Evolutionary conservation across 257 asterid genomes (phyloP).

Genomic region (Nicotiana undulata): DNA sequence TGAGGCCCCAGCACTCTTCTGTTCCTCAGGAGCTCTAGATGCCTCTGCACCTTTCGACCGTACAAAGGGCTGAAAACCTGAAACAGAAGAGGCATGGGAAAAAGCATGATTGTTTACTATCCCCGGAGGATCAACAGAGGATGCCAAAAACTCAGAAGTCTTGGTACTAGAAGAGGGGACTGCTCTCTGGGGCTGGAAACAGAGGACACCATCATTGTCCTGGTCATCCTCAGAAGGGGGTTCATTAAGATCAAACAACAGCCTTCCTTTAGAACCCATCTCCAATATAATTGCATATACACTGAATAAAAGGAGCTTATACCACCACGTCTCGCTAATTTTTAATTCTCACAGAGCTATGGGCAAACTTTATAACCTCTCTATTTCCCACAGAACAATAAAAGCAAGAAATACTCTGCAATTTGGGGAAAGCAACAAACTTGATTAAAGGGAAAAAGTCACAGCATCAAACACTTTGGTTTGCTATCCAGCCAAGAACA

Average conservation of each 20-base stretch:
- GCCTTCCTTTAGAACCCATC: slow-evolving; percentile 96
- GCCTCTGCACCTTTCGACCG: slow-evolving; percentile 46
- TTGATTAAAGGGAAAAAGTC: slow-evolving; percentile 3
- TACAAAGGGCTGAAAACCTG: slow-evolving; percentile 96
- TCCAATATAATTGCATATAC: slow-evolving; percentile 58
- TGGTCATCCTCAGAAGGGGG: slow-evolving; percentile 83
- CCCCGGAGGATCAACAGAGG: slow-evolving; percentile 60
- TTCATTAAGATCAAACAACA: slow-evolving; percentile 91
- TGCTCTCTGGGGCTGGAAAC: slow-evolving; percentile 87
- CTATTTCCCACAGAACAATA: not conserved
- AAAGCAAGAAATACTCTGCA: not conserved
- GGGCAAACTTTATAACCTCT: not conserved
- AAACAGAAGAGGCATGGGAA: slow-evolving; percentile 89
- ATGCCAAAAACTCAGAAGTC: slow-evolving; percentile 50
- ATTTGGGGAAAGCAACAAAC: not conserved
- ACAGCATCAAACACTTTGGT: not conserved
- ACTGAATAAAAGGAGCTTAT: slow-evolving; percentile 21
- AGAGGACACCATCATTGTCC: slow-evolving; percentile 50
- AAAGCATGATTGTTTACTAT: slow-evolving; percentile 84
- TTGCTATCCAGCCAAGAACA: not conserved
- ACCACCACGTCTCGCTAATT: not conserved
- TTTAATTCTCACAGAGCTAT: not conserved
- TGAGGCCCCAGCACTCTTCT: slow-evolving; percentile 24
- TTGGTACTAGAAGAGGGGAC: slow-evolving; percentile 75
- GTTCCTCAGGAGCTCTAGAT: slow-evolving; percentile 29